Evolutionary conservation across 495 filamentous ascomycete genomes (phyloP).

Genomic region (Zalerion maritima): DNA sequence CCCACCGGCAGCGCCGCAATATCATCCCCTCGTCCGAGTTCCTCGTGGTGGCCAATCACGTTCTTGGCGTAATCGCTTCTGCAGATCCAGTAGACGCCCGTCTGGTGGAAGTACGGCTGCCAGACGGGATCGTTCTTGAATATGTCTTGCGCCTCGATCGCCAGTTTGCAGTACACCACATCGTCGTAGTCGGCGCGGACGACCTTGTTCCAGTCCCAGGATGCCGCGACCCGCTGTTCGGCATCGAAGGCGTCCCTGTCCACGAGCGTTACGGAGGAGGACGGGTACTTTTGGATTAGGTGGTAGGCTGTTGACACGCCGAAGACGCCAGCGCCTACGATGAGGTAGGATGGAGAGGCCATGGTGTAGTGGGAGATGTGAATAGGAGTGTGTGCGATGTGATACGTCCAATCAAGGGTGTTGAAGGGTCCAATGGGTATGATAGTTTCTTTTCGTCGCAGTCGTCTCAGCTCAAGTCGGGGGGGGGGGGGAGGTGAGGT

Average conservation of each 20-base stretch:
- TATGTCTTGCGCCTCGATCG: constrained; percentile 38
- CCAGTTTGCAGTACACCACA: constrained; percentile 39
- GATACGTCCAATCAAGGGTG: constrained; percentile 18
- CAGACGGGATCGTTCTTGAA: constrained; percentile 41
- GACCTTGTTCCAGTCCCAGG: constrained; percentile 55
- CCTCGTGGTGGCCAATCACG: constrained; percentile 35
- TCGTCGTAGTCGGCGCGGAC: constrained; percentile 51
- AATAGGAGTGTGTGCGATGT: constrained; percentile 12
- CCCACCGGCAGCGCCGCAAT: constrained; percentile 24
- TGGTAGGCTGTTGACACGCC: constrained; percentile 51
- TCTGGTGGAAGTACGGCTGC: constrained; percentile 40
- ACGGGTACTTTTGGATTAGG: constrained; percentile 35
- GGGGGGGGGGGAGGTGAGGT: no score
- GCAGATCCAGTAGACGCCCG: constrained; percentile 38
- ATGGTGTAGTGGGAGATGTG: constrained; percentile 9
- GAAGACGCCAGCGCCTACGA: constrained; percentile 52
- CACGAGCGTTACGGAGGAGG: constrained; percentile 38
- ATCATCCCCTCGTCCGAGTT: constrained; percentile 26
- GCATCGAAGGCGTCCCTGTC: constrained; percentile 36
- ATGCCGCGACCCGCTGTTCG: constrained; percentile 34
- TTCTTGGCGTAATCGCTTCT: constrained; percentile 28
- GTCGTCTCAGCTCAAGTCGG: no score
- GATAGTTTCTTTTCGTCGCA: no score
- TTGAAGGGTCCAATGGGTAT: no score
- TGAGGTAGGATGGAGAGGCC: constrained; percentile 33